Evolutionary conservation across 2,329 filamentous ascomycete genomes (phyloP), one percentile per base, ranked within the genome.

Genomic region (Chaetomiaceae sp.): DNA sequence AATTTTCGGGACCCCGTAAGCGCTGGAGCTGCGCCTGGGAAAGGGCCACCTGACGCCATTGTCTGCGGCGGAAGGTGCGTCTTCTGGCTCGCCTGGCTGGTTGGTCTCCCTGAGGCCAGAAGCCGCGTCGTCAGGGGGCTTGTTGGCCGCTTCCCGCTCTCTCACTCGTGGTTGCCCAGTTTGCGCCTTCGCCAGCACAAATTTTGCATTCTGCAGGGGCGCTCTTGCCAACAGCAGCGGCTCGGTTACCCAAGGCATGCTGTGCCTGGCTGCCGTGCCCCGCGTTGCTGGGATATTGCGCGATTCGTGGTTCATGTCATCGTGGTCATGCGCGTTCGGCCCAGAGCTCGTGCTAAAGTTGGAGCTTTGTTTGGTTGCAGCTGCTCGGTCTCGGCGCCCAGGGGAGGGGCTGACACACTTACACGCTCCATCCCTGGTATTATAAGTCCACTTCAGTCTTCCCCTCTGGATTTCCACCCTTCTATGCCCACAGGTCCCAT

Each of bases 1-100:
- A 55, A 50, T 52, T 56, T 53, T 52, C 48, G 50, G n/a, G n/a
- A 41, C 19, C 41, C 38, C 24, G 46, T 15, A 43, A 43, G 47
- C 48, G 45, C 49, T 44, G 46, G 46, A 38, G 30, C 38, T 33
- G 38, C 34, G 42, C 46, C 22, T 24, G 22, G 22, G 27, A 32
- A 37, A 29, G 32, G 11, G 27, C 15, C 39, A 48, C 35, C 48
- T 50, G 47, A 50, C 48, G 36, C 48, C 36, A 51, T 52, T 30
- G 43, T 22, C 24, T 19, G 11, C 14, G 32, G 8, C 20, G 34
- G 34, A 37, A 4, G 19, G 10, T 38, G 27, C 14, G 10, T n/a
- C 15, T n/a, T n/a, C n/a, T n/a, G n/a, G n/a, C n/a, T n/a, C n/a
- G n/a, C n/a, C n/a, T n/a, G n/a, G n/a, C n/a, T n/a, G n/a, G n/a